Base-by-base conservation (phyloP, 2,329 filamentous ascomycete species). In the Aspergillus bombycis region DNA sequence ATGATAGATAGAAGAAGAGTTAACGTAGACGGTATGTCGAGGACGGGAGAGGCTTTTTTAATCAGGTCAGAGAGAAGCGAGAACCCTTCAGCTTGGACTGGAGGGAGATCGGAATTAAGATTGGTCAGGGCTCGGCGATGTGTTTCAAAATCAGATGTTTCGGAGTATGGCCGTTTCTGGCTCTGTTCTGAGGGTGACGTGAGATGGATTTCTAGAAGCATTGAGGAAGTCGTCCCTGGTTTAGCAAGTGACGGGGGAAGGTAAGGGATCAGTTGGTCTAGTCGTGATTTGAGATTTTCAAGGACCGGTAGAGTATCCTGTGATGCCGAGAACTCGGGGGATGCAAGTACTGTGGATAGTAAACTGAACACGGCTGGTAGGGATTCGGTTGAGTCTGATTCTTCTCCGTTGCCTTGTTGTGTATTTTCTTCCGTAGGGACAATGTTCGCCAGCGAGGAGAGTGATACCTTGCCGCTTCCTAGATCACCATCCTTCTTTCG, bases 31-130 rank as follows among this genome's bases (percentile, higher is more conserved):
- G 78, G 77, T 32, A 81, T 79, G 57, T 81, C 79, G 38, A 81
- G 74, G 7, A 81, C 72, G 0, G 79, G 79, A 0, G 79, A 81
- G 1, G 75, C 72, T 57, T 77, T 76, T n/a, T 70, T 71, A 64
- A 81, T 74, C 3, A 81, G 65, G 28, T 74, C 69, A 6, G 77
- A 78, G 3, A 81, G 67, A 3, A 80, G 68, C 1, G 77, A 77
- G 48, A 81, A 78, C 19, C 79, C 79, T 64, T 81, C 79, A 32
- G 77, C 79, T 64, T 81, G 79, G 1, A 81, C 75, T 0, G 79
- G 79, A 5, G 77, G 76, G 14, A 81, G 68, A 16, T 77, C 68
- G 3, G 79, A 80, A 41, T 74, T 76, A 46, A 81, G 72, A 60
- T 78, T 77, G 26, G 68, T 68, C n/a, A 81, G 64, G 16, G 78